A percentile compares a stretch with the other conserved stretches of the same genome.
These are phyloP conservation scores for Cladophialophora carrionii DNA, from an alignment of 2,329 filamentous ascomycete genomes.

Conservation along the genomic window DNA sequence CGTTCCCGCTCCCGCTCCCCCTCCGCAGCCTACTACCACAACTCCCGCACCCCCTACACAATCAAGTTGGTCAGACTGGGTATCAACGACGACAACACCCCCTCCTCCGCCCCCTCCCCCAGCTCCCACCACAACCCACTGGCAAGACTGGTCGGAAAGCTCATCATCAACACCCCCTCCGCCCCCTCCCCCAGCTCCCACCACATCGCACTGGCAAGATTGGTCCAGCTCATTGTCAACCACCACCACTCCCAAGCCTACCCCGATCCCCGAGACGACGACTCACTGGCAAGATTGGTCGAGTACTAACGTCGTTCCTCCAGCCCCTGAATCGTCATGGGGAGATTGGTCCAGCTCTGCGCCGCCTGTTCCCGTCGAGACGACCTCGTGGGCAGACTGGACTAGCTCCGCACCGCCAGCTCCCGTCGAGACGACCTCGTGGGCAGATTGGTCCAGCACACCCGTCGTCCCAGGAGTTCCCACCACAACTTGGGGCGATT, in stretches of 20 bases:
- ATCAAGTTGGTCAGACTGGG: conserved; percentile 17
- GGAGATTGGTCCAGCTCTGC: conserved; percentile 21
- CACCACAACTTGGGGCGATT: conserved; percentile 12
- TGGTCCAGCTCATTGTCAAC: background rate
- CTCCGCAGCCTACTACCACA: conserved; percentile 15
- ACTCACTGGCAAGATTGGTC: conserved; percentile 17
- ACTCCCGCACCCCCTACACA: background rate
- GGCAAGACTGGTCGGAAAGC: conserved; percentile 16
- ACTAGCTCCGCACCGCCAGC: background rate
- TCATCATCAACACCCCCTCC: conserved; percentile 15
- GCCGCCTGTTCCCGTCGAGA: conserved; percentile 1
- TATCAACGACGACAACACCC: conserved; percentile 15
- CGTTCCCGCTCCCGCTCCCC: conserved; percentile 4
- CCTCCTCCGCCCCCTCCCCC: conserved; percentile 14
- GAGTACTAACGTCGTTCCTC: conserved; percentile 25
- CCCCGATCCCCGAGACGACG: conserved; percentile 10
- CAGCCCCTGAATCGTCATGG: conserved; percentile 22
- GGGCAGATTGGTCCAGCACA: background rate
- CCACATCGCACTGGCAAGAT: conserved; percentile 5
- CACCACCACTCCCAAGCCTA: conserved; percentile 6
- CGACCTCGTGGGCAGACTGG: background rate
- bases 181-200: conserved; percentile 7
- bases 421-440: background rate
- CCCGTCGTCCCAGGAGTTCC: conserved; percentile 7
- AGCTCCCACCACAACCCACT: conserved; percentile 16